Conservation (phyloP, 805 yeast species). For the Teunomyces funiuensis region DNA sequence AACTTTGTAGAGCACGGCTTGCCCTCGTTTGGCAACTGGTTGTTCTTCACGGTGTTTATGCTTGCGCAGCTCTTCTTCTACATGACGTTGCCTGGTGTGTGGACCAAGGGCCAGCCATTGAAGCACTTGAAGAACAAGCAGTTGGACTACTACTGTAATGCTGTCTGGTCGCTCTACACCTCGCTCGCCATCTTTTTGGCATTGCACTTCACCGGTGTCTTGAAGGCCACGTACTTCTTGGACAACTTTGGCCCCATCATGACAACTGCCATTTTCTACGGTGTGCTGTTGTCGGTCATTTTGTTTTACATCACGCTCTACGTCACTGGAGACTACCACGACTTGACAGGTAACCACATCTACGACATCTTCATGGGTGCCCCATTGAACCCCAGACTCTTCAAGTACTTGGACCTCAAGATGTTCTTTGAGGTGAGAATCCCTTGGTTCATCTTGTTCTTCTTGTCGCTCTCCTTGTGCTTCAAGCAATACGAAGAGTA, state of each 20-base stretch:
- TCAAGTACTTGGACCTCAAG: conserved; percentile 81
- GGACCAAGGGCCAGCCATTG: conserved; percentile 94
- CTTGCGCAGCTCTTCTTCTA: conserved; percentile 70
- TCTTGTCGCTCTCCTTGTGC: conserved; percentile 70
- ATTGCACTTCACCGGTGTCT: conserved; percentile 72
- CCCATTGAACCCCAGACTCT: conserved; percentile 93
- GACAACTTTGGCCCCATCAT: conserved; percentile 88
- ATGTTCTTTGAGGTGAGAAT: conserved; percentile 97
- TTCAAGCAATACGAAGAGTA: conserved; percentile 78
- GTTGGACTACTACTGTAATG: conserved; percentile 91
- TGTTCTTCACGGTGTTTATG: conserved; percentile 69
- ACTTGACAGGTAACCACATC: conserved; percentile 87
- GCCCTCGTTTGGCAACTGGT: conserved; percentile 64
- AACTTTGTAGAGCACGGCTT: conserved; percentile 52
- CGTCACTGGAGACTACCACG: conserved; percentile 74
- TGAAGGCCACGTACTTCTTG: conserved; percentile 70
- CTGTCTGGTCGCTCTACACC: conserved; percentile 78
- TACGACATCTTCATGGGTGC: conserved; percentile 98
- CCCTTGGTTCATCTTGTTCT: conserved; percentile 92
- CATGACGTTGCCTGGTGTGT: conserved; percentile 84
- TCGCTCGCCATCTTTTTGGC: conserved; percentile 56
- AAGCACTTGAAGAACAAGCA: conserved; percentile 76
- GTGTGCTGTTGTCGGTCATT: conserved; percentile 64
- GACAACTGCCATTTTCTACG: conserved; percentile 85
- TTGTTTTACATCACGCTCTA: conserved; percentile 68